Base-by-base conservation (phyloP, 2,329 filamentous ascomycete species). In the Alternaria consortialis region DNA sequence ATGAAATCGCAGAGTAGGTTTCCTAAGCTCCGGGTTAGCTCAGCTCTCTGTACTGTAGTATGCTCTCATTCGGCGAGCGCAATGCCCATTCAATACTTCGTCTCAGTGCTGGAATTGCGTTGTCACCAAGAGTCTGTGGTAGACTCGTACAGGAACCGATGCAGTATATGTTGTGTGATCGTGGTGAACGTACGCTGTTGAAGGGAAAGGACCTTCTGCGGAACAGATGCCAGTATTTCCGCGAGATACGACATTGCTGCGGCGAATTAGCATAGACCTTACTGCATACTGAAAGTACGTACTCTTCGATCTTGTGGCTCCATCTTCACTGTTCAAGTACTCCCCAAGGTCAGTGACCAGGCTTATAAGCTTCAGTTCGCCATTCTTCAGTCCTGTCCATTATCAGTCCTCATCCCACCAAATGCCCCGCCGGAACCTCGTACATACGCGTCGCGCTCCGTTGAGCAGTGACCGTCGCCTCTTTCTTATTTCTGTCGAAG, bases 281-380 rank as follows among this genome's bases (percentile, higher is more conserved):
- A 5, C 23, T 23, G 40, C 23, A 20, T 34, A 37, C 75, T 12
- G 77, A 71, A 68, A 32, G 2, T 34, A 37, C 52, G 36, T 78
- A 72, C 86, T 84, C 76, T 88, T 89, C n/a, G 84, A 84, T 39
- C 88, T 83, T 43, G 86, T 80, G 13, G 83, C 81, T 23, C 82
- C 81, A 78, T 90, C 87, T 69, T 90, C 87, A 74, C 88, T 86
- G 67, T 89, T 90, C 71, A 91, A 84, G 68, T 90, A 90, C 74
- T 89, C 87, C 20, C 87, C 86, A 32, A 90, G 80, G 44, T 86
- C 87, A 71, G 89, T 86, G 56, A 91, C 85, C 51, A 90, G 78
- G 55, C 85, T 84, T 57, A 90, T 82, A 34, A 91, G 80, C 67
- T 86, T 89, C 53, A 86, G 80, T 68, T 89, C 81, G 66, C 86